These are phyloP conservation scores for Fusarium mundagurra DNA, from an alignment of 2,329 filamentous ascomycete species.

Conservation along the genomic window DNA sequence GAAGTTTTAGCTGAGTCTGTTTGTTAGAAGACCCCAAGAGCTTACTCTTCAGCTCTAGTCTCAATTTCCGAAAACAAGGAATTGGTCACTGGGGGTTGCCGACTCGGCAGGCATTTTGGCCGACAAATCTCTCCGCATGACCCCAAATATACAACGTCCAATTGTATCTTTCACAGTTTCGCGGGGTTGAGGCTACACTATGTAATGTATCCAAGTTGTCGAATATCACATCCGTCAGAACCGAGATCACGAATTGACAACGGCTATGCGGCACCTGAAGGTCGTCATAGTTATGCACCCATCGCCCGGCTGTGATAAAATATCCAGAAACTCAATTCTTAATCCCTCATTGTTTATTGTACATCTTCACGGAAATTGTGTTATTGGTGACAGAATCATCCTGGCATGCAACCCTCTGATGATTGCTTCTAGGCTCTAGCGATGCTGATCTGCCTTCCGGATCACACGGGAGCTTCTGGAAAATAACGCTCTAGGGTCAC, in stretches of 20 bases:
- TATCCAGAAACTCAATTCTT: not conserved
- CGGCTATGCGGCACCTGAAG: not conserved
- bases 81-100: not conserved
- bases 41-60: not conserved
- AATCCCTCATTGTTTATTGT: not conserved
- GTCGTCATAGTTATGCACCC: conserved; percentile 9
- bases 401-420: not conserved
- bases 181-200: not conserved
- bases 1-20: too few species aligned
- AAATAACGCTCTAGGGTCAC: not conserved
- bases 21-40: not conserved
- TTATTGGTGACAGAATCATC: not conserved
- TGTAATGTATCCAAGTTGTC: not conserved
- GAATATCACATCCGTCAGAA: conserved; percentile 17
- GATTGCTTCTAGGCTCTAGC: not conserved
- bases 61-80: not conserved
- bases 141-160: not conserved
- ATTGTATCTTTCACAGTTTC: not conserved
- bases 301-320: not conserved
- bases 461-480: not conserved
- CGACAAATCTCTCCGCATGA: not conserved
- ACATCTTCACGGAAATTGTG: not conserved
- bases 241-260: conserved; percentile 4
- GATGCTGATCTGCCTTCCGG: not conserved
- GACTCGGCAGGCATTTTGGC: not conserved